Percentiles rank a stretch among this genome's conserved stretches.
phyloP scores from a whole-genome alignment of 495 filamentous ascomycete species.

The Penicillium lagena region DNA sequence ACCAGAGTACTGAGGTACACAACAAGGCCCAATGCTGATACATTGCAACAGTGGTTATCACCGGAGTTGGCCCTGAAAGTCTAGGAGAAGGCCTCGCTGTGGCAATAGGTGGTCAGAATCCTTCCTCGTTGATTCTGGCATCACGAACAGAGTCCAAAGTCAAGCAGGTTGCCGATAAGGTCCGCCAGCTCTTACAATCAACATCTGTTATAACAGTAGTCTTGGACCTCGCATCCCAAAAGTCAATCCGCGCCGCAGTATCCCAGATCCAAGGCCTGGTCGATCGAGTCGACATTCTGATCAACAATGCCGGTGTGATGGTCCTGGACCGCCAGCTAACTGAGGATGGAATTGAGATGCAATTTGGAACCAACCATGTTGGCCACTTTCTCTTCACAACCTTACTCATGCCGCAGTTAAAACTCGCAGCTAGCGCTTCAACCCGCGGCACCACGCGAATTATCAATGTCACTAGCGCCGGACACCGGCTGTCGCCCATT shows the following conservation, averaged over 20 bases:
- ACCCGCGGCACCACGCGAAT: constrained; percentile 20
- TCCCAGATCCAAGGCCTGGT: constrained; percentile 4
- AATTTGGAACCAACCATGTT: constrained; percentile 69
- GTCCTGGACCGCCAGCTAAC: constrained; percentile 39
- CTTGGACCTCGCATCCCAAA: constrained; percentile 13
- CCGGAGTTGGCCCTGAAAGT: constrained; percentile 45
- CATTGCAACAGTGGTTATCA: constrained; percentile 32
- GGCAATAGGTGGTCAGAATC: constrained; percentile 47
- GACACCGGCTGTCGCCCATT: constrained; percentile 30
- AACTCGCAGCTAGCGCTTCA: constrained; percentile 30
- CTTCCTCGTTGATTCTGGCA: constrained; percentile 45
- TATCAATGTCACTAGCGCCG: constrained; percentile 37
- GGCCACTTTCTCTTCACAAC: constrained; percentile 61
- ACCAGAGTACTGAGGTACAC: not conserved
- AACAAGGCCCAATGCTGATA: not conserved
- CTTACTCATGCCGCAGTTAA: constrained; percentile 54
- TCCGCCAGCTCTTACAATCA: constrained; percentile 10
- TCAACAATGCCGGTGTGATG: constrained; percentile 70
- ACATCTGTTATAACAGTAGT: not conserved
- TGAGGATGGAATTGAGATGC: constrained; percentile 61
- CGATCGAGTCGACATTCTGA: constrained; percentile 12
- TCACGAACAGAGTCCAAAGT: constrained; percentile 46
- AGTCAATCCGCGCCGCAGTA: constrained; percentile 8
- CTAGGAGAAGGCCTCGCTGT: constrained; percentile 47
- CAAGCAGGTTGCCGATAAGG: constrained; percentile 36